A percentile compares a stretch with the other conserved stretches of the same genome.
Evolutionary conservation across 495 filamentous ascomycete species (phyloP).

Genomic region (Penicillium diatomitis): DNA sequence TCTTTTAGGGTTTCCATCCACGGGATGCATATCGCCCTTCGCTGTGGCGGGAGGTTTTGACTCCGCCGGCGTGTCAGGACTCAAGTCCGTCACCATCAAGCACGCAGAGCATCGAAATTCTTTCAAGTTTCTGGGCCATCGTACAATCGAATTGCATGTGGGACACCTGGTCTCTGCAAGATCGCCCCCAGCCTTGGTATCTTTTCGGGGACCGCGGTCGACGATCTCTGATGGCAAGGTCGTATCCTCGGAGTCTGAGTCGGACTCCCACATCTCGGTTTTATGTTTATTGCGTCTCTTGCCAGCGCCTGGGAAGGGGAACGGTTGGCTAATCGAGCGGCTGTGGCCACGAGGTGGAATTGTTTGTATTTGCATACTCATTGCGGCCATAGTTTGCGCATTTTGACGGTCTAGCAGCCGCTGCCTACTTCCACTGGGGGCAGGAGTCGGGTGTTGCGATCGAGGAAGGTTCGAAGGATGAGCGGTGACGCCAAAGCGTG

Average conservation of each 20-base stretch:
- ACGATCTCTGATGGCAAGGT: slow-evolving; percentile 19
- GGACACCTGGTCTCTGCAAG: slow-evolving; percentile 65
- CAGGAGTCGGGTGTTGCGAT: slow-evolving; percentile 2
- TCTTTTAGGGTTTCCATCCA: neutral
- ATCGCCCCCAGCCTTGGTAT: slow-evolving; percentile 20
- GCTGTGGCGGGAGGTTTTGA: slow-evolving; percentile 9
- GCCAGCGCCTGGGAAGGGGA: slow-evolving; percentile 47
- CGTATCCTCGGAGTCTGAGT: slow-evolving; percentile 33
- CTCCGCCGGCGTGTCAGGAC: slow-evolving; percentile 29
- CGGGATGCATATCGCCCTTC: slow-evolving; percentile 4
- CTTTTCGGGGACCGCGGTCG: slow-evolving; percentile 28
- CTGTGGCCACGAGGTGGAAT: slow-evolving; percentile 40
- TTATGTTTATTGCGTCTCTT: slow-evolving; percentile 42
- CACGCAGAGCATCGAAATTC: slow-evolving; percentile 81
- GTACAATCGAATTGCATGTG: slow-evolving; percentile 72
- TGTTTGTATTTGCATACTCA: slow-evolving; percentile 13
- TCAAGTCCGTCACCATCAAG: slow-evolving; percentile 77
- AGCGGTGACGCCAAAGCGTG: slow-evolving; percentile 14
- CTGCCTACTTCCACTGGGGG: slow-evolving; percentile 11
- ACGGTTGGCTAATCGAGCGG: slow-evolving; percentile 70
- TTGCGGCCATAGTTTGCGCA: slow-evolving; percentile 19
- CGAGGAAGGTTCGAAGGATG: slow-evolving; percentile 13
- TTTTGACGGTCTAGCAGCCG: slow-evolving; percentile 20
- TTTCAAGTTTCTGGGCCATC: slow-evolving; percentile 69
- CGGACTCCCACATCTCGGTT: slow-evolving; percentile 29